phyloP scores from a whole-genome alignment of 495 filamentous ascomycete genomes.

The Neurospora sp. region DNA sequence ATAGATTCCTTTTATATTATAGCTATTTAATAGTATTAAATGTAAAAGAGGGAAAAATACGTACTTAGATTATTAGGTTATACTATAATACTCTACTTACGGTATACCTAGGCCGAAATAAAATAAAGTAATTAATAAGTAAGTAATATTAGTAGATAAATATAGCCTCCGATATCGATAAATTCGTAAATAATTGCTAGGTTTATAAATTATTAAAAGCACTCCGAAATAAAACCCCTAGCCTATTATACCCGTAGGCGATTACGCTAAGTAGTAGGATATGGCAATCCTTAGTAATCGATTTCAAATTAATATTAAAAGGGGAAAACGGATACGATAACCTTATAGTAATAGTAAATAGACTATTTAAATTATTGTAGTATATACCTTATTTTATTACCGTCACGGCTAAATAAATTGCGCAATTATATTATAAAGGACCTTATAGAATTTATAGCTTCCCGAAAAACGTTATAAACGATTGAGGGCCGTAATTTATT shows the following conservation, averaged over 20 bases:
- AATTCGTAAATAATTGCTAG: background rate
- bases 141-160: too few species aligned
- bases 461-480: too few species aligned
- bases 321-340: background rate
- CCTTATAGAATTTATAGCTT: background rate
- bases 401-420: background rate
- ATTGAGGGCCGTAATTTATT: too few species aligned
- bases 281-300: background rate
- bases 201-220: background rate
- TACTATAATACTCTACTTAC: background rate
- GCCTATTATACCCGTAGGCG: background rate
- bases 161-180: background rate
- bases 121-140: background rate
- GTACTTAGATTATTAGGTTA: background rate
- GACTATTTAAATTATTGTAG: background rate
- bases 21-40: background rate
- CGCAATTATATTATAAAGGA: too few species aligned
- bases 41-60: background rate
- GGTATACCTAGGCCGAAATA: background rate
- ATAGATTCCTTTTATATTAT: background rate
- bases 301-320: slow-evolving; percentile 5
- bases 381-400: background rate
- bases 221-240: background rate
- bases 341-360: background rate
- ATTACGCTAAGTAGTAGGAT: background rate